A percentile compares a stretch with the other conserved stretches of the same genome.
These are phyloP conservation scores for Aspergillus ellipticus DNA, from an alignment of 495 filamentous ascomycete genomes.

Conservation along the genomic window DNA sequence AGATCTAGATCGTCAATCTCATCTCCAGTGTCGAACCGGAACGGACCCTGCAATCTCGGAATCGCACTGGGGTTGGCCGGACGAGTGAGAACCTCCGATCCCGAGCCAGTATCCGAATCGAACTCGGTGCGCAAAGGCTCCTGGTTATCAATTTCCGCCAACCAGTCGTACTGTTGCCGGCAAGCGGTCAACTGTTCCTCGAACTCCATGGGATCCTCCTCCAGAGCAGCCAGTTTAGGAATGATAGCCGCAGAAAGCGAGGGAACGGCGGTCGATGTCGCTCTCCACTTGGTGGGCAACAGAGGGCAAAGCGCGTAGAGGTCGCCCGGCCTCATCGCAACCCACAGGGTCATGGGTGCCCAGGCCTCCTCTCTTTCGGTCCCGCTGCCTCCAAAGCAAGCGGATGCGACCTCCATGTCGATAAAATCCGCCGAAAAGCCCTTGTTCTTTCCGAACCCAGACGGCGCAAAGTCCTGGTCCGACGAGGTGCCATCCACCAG, in stretches of 20 bases:
- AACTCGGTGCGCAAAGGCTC: conserved; percentile 48
- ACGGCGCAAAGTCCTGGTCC: conserved; percentile 72
- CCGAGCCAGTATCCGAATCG: conserved; percentile 32
- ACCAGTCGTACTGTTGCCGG: conserved; percentile 76
- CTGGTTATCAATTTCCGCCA: conserved; percentile 75
- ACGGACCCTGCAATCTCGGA: conserved; percentile 82
- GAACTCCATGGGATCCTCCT: conserved; percentile 54
- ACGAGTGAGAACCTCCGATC: conserved; percentile 67
- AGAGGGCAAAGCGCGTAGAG: conserved; percentile 89
- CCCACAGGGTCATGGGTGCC: conserved; percentile 88
- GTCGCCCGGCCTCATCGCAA: conserved; percentile 84
- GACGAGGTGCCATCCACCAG: conserved; percentile 72
- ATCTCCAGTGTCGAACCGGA: conserved; percentile 63
- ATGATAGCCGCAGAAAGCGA: conserved; percentile 72
- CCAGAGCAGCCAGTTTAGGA: conserved; percentile 56
- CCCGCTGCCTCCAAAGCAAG: conserved; percentile 72
- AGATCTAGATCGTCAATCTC: conserved; percentile 66
- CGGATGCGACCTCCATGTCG: conserved; percentile 84
- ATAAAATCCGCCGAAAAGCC: conserved; percentile 78
- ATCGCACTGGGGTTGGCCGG: conserved; percentile 67
- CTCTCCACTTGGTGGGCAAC: conserved; percentile 75
- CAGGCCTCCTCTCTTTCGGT: conserved; percentile 66
- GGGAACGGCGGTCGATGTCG: conserved; percentile 69
- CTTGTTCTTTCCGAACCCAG: conserved; percentile 64
- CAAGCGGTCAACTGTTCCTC: conserved; percentile 46